Conservation (phyloP, 129 eudicot genomes). For the Saposhnikovia divaricata region DNA sequence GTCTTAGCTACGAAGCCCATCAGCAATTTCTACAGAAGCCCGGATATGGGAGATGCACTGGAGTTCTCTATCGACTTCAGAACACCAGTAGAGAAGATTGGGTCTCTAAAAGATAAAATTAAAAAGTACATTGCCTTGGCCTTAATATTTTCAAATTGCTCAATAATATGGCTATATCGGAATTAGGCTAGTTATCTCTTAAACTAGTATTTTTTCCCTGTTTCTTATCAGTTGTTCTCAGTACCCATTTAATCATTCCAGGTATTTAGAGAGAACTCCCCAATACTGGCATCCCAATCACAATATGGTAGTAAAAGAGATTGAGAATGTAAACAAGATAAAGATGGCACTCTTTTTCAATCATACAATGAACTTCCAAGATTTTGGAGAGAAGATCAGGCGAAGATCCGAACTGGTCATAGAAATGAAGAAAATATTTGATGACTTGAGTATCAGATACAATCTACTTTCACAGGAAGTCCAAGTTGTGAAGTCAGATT, state of each 20-base stretch:
- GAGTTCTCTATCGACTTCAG: slow-evolving; percentile 74
- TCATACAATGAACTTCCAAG: slow-evolving; percentile 92
- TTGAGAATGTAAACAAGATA: slow-evolving; percentile 82
- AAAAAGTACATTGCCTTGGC: slow-evolving; percentile 33
- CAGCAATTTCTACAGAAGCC: slow-evolving; percentile 88
- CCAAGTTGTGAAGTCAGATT: slow-evolving; percentile 29
- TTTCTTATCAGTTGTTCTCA: background rate
- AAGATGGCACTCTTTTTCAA: slow-evolving; percentile 64
- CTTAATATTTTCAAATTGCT: no score
- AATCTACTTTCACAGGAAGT: slow-evolving; percentile 79
- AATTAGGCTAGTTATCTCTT: background rate
- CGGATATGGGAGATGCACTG: slow-evolving; percentile 74
- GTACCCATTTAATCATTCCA: slow-evolving; percentile 8
- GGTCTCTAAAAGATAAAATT: slow-evolving; percentile 53
- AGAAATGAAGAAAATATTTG: slow-evolving; percentile 75
- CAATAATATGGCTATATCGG: background rate
- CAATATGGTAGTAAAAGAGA: slow-evolving; percentile 69
- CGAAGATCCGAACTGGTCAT: slow-evolving; percentile 61
- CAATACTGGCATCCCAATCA: slow-evolving; percentile 83
- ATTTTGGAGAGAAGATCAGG: slow-evolving; percentile 44
- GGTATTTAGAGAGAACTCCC: slow-evolving; percentile 76
- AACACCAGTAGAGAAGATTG: slow-evolving; percentile 69
- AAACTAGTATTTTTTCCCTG: background rate
- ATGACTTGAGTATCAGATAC: slow-evolving; percentile 61
- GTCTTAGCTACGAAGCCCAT: slow-evolving; percentile 77